Percentiles rank a stretch among this genome's conserved stretches.
These are phyloP conservation scores for Malus hybrid DNA, from an alignment of 331 rosid genomes.

Conservation along the genomic window DNA sequence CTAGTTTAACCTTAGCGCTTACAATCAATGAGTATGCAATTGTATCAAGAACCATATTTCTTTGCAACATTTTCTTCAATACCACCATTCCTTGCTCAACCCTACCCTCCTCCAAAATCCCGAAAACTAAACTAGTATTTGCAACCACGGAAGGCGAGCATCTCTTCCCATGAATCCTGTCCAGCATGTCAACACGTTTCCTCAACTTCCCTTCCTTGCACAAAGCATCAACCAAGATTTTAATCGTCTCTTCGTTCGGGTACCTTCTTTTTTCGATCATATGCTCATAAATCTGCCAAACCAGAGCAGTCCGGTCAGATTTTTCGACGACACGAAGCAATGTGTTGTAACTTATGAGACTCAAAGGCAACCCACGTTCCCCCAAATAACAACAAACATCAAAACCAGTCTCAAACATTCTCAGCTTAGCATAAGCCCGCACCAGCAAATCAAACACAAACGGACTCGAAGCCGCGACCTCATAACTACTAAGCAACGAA, in stretches of 20 bases:
- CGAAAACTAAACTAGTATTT: conserved; percentile 40
- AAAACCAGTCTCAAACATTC: conserved; percentile 44
- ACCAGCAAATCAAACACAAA: conserved; percentile 58
- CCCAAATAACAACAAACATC: conserved; percentile 40
- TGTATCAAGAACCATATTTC: conserved; percentile 50
- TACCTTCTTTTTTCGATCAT: conserved; percentile 52
- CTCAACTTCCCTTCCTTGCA: conserved; percentile 70
- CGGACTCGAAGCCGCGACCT: conserved; percentile 33
- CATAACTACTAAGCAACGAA: conserved; percentile 38
- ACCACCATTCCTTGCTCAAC: conserved; percentile 42
- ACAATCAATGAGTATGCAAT: conserved; percentile 61
- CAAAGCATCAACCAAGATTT: conserved; percentile 52
- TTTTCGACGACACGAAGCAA: conserved; percentile 51
- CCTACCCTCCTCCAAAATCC: conserved; percentile 42
- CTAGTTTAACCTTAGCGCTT: conserved; percentile 39
- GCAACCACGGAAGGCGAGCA: conserved; percentile 56
- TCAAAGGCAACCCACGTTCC: conserved; percentile 38
- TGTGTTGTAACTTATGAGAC: conserved; percentile 48
- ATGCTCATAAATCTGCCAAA: conserved; percentile 72
- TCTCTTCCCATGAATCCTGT: conserved; percentile 42
- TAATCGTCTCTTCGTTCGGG: conserved; percentile 39
- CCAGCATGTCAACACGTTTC: conserved; percentile 40
- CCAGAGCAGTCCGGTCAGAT: conserved; percentile 25
- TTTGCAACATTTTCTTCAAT: conserved; percentile 69
- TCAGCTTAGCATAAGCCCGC: conserved; percentile 51